Evolutionary conservation across 164 flowering plant genomes (phyloP), one percentile per base, ranked within the genome.

Genomic region (Houttuynia cordata): DNA sequence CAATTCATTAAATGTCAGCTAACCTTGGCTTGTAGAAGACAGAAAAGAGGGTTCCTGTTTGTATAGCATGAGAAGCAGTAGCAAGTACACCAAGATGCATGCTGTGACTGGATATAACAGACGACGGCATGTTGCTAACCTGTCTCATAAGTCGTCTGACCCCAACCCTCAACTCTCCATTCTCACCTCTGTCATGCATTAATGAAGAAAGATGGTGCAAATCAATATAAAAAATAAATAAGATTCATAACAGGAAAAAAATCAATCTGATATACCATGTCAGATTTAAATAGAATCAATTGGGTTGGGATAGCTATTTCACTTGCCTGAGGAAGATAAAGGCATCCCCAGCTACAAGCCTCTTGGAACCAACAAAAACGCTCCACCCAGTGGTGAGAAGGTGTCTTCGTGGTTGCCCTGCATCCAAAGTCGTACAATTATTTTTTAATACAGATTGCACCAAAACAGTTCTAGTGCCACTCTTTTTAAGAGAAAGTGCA

Each of bases 41-140:
- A 20, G 94, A 83, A 68, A 91, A 88, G 54, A 88, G 81, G 17
- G 92, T 87, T 71, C 90, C 81, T 53, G 96, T 88, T 30, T 86
- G 42, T 62, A 83, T 79, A 62, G 98, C 98, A 81, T 91, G 98
- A 50, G 96, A 85, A 40, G 98, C 98, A 68, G 96, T 91, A 41
- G 98, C 96, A 57, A 91, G 88, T 59, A 91, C 96, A 20, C 98
- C 98, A 49, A 91, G 81, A 80, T 91, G 98, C 98, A 91, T 88
- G 75, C 98, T 91, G 72, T 91, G 96, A 68, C 94, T 91, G 13
- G 97, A 91, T 62, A 91, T 91, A 17, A 88, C 98, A 74, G 96
- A 88, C 25, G 98, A 87, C 51, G 95, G 92, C 91, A 87, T 82
- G 62, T 78, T 80, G 58, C 70, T 84, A 50, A 64, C 80, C 58